A percentile compares a stretch with the other conserved stretches of the same genome.
These are phyloP conservation scores for Fusarium virguliforme DNA, from an alignment of 2,329 filamentous ascomycete genomes.

Conservation along the genomic window DNA sequence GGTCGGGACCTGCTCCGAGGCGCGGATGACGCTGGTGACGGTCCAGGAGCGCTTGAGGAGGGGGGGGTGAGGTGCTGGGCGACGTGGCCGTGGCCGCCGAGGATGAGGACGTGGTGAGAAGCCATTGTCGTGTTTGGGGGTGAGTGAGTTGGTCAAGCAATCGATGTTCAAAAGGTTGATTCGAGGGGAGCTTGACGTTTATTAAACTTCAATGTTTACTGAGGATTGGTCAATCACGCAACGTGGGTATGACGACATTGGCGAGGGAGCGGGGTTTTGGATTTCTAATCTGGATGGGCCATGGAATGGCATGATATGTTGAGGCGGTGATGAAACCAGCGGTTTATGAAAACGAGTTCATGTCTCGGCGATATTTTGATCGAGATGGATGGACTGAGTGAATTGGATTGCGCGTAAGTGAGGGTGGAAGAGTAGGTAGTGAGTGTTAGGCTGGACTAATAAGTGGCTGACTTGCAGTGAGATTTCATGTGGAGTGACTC, in stretches of 20 bases:
- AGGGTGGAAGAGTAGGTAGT: neutral
- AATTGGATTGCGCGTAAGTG: neutral
- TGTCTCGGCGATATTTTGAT: conserved; percentile 3
- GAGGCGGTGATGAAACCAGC: neutral
- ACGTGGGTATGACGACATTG: conserved; percentile 43
- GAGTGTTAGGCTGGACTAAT: neutral
- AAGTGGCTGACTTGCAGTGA: neutral
- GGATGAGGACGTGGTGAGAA: conserved; percentile 74
- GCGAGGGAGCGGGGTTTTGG: conserved; percentile 32
- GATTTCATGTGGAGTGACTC: neutral
- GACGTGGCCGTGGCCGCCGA: conserved; percentile 88
- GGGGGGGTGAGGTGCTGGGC: conserved; percentile 80
- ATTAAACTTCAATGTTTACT: neutral
- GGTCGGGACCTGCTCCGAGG: conserved; percentile 75
- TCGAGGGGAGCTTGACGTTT: neutral
- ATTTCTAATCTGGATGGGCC: conserved; percentile 37
- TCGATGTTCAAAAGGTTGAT: neutral
- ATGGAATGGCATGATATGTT: conserved; percentile 28
- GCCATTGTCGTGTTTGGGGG: conserved; percentile 45
- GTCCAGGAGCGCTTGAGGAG: conserved; percentile 82
- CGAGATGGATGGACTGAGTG: neutral
- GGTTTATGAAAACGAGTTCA: neutral
- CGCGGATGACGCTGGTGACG: conserved; percentile 84
- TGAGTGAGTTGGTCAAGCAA: too few species aligned
- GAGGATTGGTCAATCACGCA: conserved; percentile 15